Base-by-base conservation (phyloP, 352 stramenopile genomes). In the Stramenopiles sp. region DNA sequence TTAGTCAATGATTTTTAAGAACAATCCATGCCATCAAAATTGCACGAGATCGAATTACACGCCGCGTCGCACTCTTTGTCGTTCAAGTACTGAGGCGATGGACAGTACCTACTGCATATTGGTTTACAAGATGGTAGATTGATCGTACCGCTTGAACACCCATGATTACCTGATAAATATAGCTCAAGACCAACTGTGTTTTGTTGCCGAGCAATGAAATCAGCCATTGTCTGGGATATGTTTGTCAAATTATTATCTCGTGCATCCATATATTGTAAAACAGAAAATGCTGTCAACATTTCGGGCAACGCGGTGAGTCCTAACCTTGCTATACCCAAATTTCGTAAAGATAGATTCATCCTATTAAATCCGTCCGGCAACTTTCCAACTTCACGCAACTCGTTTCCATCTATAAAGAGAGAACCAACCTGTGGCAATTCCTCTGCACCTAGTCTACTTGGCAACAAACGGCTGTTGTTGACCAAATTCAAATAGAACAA, bases 51-150 rank as follows among this genome's bases (percentile, higher is more conserved):
- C 12, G 43, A 63, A 63, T 63, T 63, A 63, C 43, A 63, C 12
- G 12, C 25, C 25, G 43, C 12, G 25, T 63, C 43, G 25, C 43
- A 63, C 12, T 63, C 12, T 18, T 63, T 63, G 25, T 63, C 43
- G 12, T 63, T 63, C 12, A 18, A 18, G 25, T 25, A 12, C 25
- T 63, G 12, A 12, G 12, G 12, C 43, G 43, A 63, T 25, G 12
- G 25, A 63, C 43, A 63, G 25, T 63, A 63, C 25, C 25, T 63
- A 63, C 43, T 63, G 25, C 43, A 63, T 63, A 63, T 63, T 63
- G 12, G 12, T 63, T 63, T 25, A 63, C 43, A 63, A 25, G 12
- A 63, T 25, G 43, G 12, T 18, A 18, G 25, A 63, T 63, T 63
- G 12, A 18, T 25, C 25, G 43, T 25, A 63, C 25, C 43, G 25